Evolutionary conservation across 1,139 yeast genomes (phyloP).

Genomic region (Candida sanyaensis): DNA sequence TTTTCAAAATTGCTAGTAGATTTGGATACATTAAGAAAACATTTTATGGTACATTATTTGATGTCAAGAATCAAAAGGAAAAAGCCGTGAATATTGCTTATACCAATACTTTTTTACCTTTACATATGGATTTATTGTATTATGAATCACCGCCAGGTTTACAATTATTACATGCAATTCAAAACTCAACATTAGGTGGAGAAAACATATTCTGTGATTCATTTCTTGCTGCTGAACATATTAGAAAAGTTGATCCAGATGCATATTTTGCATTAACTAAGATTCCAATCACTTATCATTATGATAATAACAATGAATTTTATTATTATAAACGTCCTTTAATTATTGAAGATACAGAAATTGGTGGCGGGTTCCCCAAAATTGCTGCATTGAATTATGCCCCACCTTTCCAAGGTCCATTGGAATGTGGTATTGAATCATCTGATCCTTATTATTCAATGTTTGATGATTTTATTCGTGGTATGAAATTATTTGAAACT

Average conservation of each 20-base stretch:
- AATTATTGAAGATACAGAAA: constrained; percentile 56
- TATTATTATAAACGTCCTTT: constrained; percentile 69
- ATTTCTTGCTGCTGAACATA: constrained; percentile 62
- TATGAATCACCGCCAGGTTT: constrained; percentile 86
- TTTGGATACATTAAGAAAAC: constrained; percentile 76
- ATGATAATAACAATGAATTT: constrained; percentile 62
- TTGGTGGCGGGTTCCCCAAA: constrained; percentile 28
- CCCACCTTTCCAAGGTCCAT: constrained; percentile 87
- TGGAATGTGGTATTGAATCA: constrained; percentile 53
- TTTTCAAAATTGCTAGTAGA: constrained; percentile 50
- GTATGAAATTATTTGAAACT: constrained; percentile 60
- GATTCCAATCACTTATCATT: constrained; percentile 73
- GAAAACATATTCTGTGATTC: constrained; percentile 78
- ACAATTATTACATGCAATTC: constrained; percentile 67
- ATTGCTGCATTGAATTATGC: constrained; percentile 71
- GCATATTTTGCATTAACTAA: constrained; percentile 65
- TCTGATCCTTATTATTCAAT: constrained; percentile 20
- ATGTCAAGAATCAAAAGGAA: constrained; percentile 58
- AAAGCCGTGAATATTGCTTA: constrained; percentile 76
- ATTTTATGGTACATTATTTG: constrained; percentile 74
- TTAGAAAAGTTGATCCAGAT: constrained; percentile 55
- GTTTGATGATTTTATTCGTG: constrained; percentile 53
- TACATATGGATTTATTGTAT: constrained; percentile 80
- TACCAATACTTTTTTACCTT: constrained; percentile 65
- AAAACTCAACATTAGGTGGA: constrained; percentile 67